These are phyloP conservation scores for Penicillium ochrochloron DNA, from an alignment of 495 filamentous ascomycete species.

Conservation along the genomic window DNA sequence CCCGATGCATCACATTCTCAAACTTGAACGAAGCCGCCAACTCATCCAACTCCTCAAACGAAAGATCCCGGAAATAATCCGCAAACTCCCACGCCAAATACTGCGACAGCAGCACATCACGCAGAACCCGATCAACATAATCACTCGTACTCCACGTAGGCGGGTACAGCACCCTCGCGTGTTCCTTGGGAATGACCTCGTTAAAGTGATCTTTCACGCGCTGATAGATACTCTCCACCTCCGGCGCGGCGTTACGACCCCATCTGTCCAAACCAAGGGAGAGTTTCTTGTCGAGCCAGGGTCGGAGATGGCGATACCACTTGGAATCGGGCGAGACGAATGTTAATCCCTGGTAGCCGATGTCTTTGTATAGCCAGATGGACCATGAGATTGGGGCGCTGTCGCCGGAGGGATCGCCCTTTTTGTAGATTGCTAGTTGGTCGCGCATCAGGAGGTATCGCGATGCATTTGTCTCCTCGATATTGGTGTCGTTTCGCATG, in stretches of 20 bases:
- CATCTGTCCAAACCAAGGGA: background rate
- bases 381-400: background rate
- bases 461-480: background rate
- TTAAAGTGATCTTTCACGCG: slow-evolving; percentile 2
- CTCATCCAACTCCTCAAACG: slow-evolving; percentile 6
- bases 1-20: background rate
- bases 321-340: background rate
- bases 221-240: background rate
- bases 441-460: slow-evolving; percentile 1
- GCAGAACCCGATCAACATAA: background rate
- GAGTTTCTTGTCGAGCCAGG: background rate
- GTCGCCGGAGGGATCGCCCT: background rate
- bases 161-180: background rate
- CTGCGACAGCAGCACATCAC: background rate
- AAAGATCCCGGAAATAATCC: slow-evolving; percentile 4
- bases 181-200: background rate
- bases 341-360: background rate
- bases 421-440: slow-evolving; percentile 4
- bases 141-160: background rate
- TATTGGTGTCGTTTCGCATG: background rate
- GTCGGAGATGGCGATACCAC: background rate
- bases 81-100: slow-evolving; percentile 1
- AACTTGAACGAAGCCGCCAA: slow-evolving; percentile 6
- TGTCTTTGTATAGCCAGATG: slow-evolving; percentile 1
- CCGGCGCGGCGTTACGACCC: background rate